Evolutionary conservation across 2,329 filamentous ascomycete genomes (phyloP), one percentile per base, ranked within the genome.

Genomic region (Diaporthe sp.): DNA sequence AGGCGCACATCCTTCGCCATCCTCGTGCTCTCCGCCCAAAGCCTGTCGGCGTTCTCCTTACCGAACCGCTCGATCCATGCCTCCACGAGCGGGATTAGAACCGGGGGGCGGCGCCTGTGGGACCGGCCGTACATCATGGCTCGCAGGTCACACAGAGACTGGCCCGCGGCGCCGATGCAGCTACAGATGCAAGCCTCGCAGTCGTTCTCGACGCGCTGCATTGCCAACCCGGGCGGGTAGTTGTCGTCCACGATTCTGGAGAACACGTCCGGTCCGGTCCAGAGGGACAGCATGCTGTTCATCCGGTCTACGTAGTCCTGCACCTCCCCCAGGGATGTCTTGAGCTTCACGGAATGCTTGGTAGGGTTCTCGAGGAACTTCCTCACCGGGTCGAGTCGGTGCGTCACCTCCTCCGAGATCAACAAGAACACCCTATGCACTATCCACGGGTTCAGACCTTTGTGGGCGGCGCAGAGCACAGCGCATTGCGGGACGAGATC

Each of bases 171-270:
- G 2, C 89, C 89, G 0, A 92, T 79, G 4, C 84, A 83, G 2
- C 87, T 84, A 17, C 91, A 80, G 39, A 89, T 86, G 76, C 90
- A 92, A 2, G 88, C 89, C 78, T 90, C 87, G 77, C 90, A 92
- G 20, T 83, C 81, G 9, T 80, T 83, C 42, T 77, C 74, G 5
- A 87, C 81, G 15, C 76, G 67, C 9, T 76, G 79, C 49, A 83
- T 79, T 77, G 80, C 63, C 77, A 78, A 9, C 5, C 49, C 60
- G 39, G 42, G 60, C 34, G 58, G 74, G 61, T 79, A 77, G 1
- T 76, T 76, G 22, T 72, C 58, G 10, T 47, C 42, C 10, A 78
- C 76, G 8, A 80, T 60, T 15, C 73, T 42, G 68, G 78, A 73
- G 47, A 78, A 79, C 47, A 77, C 76, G 31, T 71, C 77, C 55